Evolutionary conservation across 148 eudicot genomes (phyloP).

Genomic region (Amaranthus hypochondriacus): DNA sequence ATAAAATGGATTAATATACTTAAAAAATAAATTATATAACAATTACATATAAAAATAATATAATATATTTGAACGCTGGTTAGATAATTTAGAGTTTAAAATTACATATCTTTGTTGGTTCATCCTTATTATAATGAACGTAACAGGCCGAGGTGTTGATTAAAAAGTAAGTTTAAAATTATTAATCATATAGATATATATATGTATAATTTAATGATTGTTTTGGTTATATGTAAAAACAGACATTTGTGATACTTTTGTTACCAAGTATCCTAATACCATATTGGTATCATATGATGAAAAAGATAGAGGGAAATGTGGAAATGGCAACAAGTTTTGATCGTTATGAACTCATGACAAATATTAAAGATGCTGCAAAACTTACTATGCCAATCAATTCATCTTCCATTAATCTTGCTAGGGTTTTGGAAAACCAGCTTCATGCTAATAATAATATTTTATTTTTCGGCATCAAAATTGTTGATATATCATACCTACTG

Average conservation of each 20-base stretch:
- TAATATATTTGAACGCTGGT: too few relatives aligned
- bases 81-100: too few relatives aligned
- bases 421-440: conserved; percentile 24
- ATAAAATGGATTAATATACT: too few relatives aligned
- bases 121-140: too few relatives aligned
- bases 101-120: too few relatives aligned
- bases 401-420: conserved; percentile 38
- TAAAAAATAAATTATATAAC: too few relatives aligned
- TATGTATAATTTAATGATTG: not conserved
- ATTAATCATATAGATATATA: too few relatives aligned
- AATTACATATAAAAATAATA: too few relatives aligned
- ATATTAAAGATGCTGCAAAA: conserved; percentile 30
- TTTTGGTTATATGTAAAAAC: conserved; percentile 12
- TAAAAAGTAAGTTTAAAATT: too few relatives aligned
- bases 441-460: conserved; percentile 16
- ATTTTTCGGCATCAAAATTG: conserved; percentile 21
- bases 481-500: too few relatives aligned
- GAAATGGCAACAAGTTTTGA: conserved; percentile 21
- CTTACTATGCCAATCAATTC: conserved; percentile 34
- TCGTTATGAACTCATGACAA: conserved; percentile 29
- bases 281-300: conserved; percentile 38
- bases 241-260: conserved; percentile 43
- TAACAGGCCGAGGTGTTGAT: too few relatives aligned
- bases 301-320: conserved; percentile 31
- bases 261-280: conserved; percentile 42